These are phyloP conservation scores for Thyridium curvatum DNA, from an alignment of 2,329 filamentous ascomycete species.

Conservation along the genomic window DNA sequence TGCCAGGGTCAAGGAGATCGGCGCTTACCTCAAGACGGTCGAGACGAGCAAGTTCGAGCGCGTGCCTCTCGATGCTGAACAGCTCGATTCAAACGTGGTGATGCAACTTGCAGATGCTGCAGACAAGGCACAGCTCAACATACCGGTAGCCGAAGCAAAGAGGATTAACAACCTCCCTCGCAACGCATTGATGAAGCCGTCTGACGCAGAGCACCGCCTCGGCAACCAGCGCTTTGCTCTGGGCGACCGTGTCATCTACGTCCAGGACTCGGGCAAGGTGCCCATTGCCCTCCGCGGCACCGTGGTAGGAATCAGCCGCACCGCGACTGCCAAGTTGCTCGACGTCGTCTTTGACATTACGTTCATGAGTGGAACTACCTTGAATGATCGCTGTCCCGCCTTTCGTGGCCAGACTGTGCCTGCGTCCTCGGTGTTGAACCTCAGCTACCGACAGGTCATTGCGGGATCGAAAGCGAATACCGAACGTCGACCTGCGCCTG, in stretches of 20 bases:
- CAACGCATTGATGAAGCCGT: conserved; percentile 83
- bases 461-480: conserved; percentile 54
- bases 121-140: conserved; percentile 47
- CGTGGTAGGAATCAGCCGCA: conserved; percentile 89
- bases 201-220: conserved; percentile 89
- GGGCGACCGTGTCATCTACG: conserved; percentile 89
- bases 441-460: conserved; percentile 75
- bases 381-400: conserved; percentile 82
- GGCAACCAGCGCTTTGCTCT: conserved; percentile 77
- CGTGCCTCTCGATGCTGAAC: conserved; percentile 93
- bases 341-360: conserved; percentile 91
- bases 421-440: conserved; percentile 81
- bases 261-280: conserved; percentile 87
- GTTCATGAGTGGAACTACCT: conserved; percentile 94
- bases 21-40: conserved; percentile 83
- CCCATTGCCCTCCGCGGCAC: conserved; percentile 89
- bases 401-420: conserved; percentile 94
- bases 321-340: conserved; percentile 72
- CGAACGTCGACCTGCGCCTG: conserved; percentile 45
- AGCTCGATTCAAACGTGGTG: conserved; percentile 88
- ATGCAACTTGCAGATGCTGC: conserved; percentile 72
- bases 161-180: conserved; percentile 78
- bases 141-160: conserved; percentile 52
- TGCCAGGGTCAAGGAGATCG: conserved; percentile 85
- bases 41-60: conserved; percentile 84